Evolutionary conservation across 805 yeast species (phyloP), one percentile per base, ranked within the genome.

Genomic region (Lipomyces anomalus): DNA sequence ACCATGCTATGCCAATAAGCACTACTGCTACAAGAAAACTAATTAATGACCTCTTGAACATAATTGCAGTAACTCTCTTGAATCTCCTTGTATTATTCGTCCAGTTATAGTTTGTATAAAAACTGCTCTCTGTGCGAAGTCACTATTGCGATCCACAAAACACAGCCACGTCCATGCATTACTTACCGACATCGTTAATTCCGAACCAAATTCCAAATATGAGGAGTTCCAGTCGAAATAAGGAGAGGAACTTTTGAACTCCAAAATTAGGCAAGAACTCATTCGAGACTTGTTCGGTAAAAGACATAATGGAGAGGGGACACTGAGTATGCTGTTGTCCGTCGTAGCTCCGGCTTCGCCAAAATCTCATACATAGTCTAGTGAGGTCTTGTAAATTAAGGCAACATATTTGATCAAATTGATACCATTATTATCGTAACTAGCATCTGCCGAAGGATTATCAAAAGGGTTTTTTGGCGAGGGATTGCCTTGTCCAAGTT

Each of bases 321-420:
- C 24, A n/a, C 22, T 23, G 21, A 23, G 37, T n/a, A 44, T 26
- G 9, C 16, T 24, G 34, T 35, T 40, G 21, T 47, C 52, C 29
- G 42, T 39, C 17, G 52, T 47, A 20, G 52, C 48, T n/a, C 52
- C 46, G 23, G 42, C 42, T 13, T 20, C 23, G n/a, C 48, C 48
- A 13, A 47, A 23, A 40, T 47, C 34, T 24, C 29, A 44, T 23
- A 47, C 46, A 32, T 36, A 3, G 38, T 44, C 40, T 11, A 22
- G 4, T 9, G 43, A 37, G 17, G 45, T 34, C 21, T 47, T 47
- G 35, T 30, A 43, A 6, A 32, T 26, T 13, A 43, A 18, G 16
- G 49, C 41, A 7, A 47, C 40, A 33, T 47, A 44, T 24, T 47
- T 47, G 11, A 44, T 24, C 52, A 48, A 47, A 35, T 47, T 47